Evolutionary conservation across 805 yeast species (phyloP).

Genomic region (Debaryomyces hansenii): DNA sequence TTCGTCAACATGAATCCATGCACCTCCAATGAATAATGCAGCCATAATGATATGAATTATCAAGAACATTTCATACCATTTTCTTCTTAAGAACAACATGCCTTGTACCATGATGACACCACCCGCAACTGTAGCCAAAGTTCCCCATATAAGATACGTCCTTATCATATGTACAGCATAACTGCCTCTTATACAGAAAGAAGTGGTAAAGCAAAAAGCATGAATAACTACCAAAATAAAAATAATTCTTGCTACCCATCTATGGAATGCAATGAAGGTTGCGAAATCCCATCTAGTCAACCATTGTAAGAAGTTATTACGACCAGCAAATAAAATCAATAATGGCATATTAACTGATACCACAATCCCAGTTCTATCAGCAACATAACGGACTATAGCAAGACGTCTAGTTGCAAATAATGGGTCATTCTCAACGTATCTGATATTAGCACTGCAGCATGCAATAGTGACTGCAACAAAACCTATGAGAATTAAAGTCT

Average conservation of each 20-base stretch:
- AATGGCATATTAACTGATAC: slow-evolving; percentile 49
- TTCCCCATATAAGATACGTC: slow-evolving; percentile 32
- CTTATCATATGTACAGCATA: slow-evolving; percentile 15
- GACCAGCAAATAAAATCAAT: slow-evolving; percentile 56
- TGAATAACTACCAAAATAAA: slow-evolving; percentile 31
- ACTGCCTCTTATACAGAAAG: slow-evolving; percentile 3
- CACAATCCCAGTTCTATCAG: slow-evolving; percentile 55
- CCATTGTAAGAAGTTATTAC: slow-evolving; percentile 63
- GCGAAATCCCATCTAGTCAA: slow-evolving; percentile 55
- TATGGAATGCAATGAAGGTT: slow-evolving; percentile 43
- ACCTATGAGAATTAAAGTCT: slow-evolving; percentile 26
- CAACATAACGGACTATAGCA: slow-evolving; percentile 33
- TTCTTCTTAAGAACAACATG: slow-evolving; percentile 32
- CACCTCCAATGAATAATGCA: slow-evolving; percentile 44
- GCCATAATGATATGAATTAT: slow-evolving; percentile 36
- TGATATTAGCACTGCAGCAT: slow-evolving; percentile 15
- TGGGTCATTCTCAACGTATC: slow-evolving; percentile 24
- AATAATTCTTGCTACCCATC: slow-evolving; percentile 42
- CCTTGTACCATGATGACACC: slow-evolving; percentile 31
- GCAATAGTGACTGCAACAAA: slow-evolving; percentile 19
- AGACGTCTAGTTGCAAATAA: slow-evolving; percentile 14
- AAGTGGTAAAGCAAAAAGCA: slow-evolving; percentile 26
- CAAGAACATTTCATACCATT: slow-evolving; percentile 38
- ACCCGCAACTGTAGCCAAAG: slow-evolving; percentile 37
- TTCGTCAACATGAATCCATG: slow-evolving; percentile 40